Percentiles rank a stretch among this genome's conserved stretches.
Evolutionary conservation across 495 filamentous ascomycete genomes (phyloP).

Genomic region (Trichoderma parareesei): DNA sequence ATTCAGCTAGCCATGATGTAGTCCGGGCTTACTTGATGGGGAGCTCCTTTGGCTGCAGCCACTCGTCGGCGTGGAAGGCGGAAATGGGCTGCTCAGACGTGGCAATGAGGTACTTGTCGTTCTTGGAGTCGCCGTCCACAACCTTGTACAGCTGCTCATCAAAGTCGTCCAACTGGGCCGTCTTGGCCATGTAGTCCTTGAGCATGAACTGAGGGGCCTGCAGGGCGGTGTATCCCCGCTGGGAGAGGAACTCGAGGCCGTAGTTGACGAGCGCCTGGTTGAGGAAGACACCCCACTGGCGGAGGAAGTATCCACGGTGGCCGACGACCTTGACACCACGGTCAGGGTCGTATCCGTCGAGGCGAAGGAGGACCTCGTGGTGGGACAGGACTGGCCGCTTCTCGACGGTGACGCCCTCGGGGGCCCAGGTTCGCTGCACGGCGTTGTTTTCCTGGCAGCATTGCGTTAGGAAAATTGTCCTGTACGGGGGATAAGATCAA

Average conservation of each 20-base stretch:
- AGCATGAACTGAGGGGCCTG: constrained; percentile 96
- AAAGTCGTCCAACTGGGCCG: constrained; percentile 92
- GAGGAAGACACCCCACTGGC: constrained; percentile 84
- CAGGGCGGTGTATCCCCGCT: constrained; percentile 72
- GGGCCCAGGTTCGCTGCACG: constrained; percentile 68
- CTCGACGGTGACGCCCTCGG: constrained; percentile 58
- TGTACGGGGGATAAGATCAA: background rate
- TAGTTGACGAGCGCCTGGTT: constrained; percentile 91
- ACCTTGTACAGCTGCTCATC: constrained; percentile 98
- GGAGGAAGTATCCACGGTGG: constrained; percentile 90
- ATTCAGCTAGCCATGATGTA: background rate
- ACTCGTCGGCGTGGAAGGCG: constrained; percentile 87
- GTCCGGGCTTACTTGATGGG: constrained; percentile 59
- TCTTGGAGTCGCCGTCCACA: constrained; percentile 71
- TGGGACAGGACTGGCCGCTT: constrained; percentile 71
- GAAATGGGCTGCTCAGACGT: constrained; percentile 94
- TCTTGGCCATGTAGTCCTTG: constrained; percentile 96
- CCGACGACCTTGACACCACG: constrained; percentile 91
- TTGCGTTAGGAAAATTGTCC: constrained; percentile 12
- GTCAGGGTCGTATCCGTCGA: constrained; percentile 91
- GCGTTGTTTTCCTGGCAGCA: constrained; percentile 67
- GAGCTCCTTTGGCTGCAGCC: constrained; percentile 76
- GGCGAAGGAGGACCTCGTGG: constrained; percentile 81
- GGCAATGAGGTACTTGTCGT: constrained; percentile 95
- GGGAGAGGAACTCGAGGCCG: constrained; percentile 76